phyloP scores from a whole-genome alignment of 2,329 filamentous ascomycete genomes.

The Alternaria alternata region DNA sequence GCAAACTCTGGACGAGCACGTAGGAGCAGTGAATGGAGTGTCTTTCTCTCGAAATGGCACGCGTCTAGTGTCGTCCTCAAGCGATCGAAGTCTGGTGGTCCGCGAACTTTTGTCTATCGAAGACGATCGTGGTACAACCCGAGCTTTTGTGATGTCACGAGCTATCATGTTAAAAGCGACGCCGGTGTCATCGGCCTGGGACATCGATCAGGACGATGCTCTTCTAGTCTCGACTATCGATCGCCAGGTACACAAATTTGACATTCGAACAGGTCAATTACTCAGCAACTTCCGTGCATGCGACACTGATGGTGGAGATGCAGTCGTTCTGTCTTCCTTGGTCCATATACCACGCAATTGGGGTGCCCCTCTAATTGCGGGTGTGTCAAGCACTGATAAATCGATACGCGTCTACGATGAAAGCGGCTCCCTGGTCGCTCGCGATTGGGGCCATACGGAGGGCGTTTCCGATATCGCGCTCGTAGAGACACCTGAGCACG shows the following conservation, averaged over 20 bases:
- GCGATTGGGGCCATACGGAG: conserved; percentile 95
- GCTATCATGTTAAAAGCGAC: conserved; percentile 86
- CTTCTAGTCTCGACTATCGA: conserved; percentile 70
- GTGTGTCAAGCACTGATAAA: conserved; percentile 94
- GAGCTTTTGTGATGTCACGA: conserved; percentile 79
- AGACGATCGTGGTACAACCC: conserved; percentile 62
- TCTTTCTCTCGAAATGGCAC: conserved; percentile 76
- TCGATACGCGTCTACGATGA: conserved; percentile 91
- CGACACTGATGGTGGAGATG: conserved; percentile 80
- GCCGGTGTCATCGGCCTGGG: conserved; percentile 81
- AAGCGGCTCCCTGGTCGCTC: conserved; percentile 78
- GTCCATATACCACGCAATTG: conserved; percentile 66
- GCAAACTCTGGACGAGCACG: conserved; percentile 92
- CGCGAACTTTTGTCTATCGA: conserved; percentile 79
- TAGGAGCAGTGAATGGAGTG: conserved; percentile 81
- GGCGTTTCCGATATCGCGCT: conserved; percentile 86
- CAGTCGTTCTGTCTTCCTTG: conserved; percentile 83
- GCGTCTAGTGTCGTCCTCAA: conserved; percentile 81
- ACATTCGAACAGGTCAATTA: conserved; percentile 72
- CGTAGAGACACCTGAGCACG: conserved; percentile 51
- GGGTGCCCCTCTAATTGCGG: conserved; percentile 75
- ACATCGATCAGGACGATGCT: conserved; percentile 65
- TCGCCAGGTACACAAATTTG: conserved; percentile 66
- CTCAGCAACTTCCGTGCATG: conserved; percentile 80
- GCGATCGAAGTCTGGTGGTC: conserved; percentile 83